Evolutionary conservation across 768 basidiomycete species (phyloP), one percentile per base, ranked within the genome.

Genomic region (Xerocomellus chrysenteron): DNA sequence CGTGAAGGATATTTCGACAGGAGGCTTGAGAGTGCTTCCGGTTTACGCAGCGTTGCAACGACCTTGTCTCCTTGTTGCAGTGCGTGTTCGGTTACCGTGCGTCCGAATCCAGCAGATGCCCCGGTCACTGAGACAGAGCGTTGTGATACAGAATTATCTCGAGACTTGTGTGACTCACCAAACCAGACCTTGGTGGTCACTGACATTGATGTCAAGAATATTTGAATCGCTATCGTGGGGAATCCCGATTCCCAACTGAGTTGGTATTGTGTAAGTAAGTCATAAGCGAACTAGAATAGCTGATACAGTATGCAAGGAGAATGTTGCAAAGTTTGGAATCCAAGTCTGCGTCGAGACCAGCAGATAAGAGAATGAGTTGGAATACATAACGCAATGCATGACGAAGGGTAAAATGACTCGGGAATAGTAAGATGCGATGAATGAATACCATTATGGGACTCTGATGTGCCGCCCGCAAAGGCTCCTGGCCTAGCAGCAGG

Each of bases 11-110:
- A 74, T 30, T 66, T 47, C 0, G 57, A 52, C 5, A 56, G 41
- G 24, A 73, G 74, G 39, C 70, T 68, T 19, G 60, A 55, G 45
- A 80, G 66, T 10, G 50, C 61, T 8, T 54, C 62, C 1, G 59
- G 53, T 52, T 67, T 69, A 48, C 78, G 76, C 35, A 76, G 58
- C 19, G 78, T 77, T 8, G 80, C 80, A 46, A 78, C 69, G 46
- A 72, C 77, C 11, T 50, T 73, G 52, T 78, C 77, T 41, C 79
- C 78, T 8, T 65, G 66, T 17, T 55, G 54, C 26, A 81, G 67
- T 41, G 67, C 75, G 12, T 57, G 35, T 56, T 77, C 73, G 16
- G 67, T 68, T 32, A 75, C 65, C 11, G 62, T 54, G 6, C 68
- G 72, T 17, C 78, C 79, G 36, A 80, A 68, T 32, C 76, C 76